Conservation (phyloP, 2,329 filamentous ascomycete species). For the Pleoardoris graminearum region DNA sequence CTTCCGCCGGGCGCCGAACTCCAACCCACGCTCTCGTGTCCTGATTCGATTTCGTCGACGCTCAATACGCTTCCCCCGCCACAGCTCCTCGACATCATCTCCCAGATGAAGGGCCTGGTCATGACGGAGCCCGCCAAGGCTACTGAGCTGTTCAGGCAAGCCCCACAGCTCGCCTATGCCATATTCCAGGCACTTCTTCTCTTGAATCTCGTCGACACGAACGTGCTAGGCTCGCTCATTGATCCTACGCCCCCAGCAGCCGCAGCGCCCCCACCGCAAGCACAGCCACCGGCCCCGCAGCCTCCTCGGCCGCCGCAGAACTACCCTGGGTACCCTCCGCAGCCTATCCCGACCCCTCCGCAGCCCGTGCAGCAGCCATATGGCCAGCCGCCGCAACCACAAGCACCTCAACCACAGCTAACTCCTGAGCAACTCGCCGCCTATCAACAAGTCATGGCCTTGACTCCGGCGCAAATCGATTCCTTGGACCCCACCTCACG, state of each 20-base stretch:
- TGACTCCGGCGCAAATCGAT: slow-evolving; percentile 80
- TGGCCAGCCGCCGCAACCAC: slow-evolving; percentile 49
- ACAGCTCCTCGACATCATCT: slow-evolving; percentile 89
- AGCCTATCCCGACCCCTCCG: slow-evolving; percentile 57
- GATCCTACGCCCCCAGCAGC: slow-evolving; percentile 53
- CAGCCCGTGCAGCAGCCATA: slow-evolving; percentile 48
- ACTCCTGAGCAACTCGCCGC: slow-evolving; percentile 63
- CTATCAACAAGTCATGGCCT: slow-evolving; percentile 66
- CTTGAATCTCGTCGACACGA: slow-evolving; percentile 88
- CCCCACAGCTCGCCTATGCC: slow-evolving; percentile 90
- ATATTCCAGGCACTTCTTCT: slow-evolving; percentile 92
- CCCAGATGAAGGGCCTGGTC: slow-evolving; percentile 92
- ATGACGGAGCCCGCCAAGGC: slow-evolving; percentile 79
- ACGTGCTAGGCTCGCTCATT: slow-evolving; percentile 78
- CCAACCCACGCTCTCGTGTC: slow-evolving; percentile 77
- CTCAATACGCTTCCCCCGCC: slow-evolving; percentile 82
- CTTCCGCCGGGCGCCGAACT: slow-evolving; percentile 85
- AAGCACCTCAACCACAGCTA: slow-evolving; percentile 9
- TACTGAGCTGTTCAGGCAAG: slow-evolving; percentile 81
- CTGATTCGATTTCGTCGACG: slow-evolving; percentile 90
- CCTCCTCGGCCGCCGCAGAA: slow-evolving; percentile 34
- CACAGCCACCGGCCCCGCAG: slow-evolving; percentile 31
- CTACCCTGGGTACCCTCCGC: slow-evolving; percentile 47
- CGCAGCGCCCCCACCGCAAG: slow-evolving; percentile 44
- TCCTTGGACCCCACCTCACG: slow-evolving; percentile 74